Base-by-base conservation (phyloP, 208 protist species). In the Acanthamoeba triangularis region DNA sequence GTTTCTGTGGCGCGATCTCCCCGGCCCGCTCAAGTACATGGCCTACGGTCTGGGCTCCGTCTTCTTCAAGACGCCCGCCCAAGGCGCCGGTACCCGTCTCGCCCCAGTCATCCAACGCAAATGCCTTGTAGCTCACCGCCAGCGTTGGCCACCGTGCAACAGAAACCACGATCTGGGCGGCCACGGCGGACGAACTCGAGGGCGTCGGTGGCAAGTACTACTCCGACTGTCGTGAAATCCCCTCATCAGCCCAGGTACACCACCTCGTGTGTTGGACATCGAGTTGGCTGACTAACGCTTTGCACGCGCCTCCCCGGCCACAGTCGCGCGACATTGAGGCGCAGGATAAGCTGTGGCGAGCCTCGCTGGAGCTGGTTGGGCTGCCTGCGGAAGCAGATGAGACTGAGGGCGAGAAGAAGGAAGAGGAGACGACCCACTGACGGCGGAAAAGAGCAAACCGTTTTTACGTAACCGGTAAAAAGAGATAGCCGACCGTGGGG, bases 201-300 rank as follows among this genome's bases (percentile, higher is more conserved):
- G 74, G 74, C 44, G 74, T 84, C 14, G 74, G 74, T 8, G 74
- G 74, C 74, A 84, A 84, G 37, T 84, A 84, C 44, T 84, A 41
- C 33, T n/a, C 33, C 1, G 74, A n/a, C 74, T 84, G 74, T n/a
- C 74, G 74, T 18, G 74, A 84, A n/a, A 41, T 54, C 44, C 18
- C 35, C 3, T n/a, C 74, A 30, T 84, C 74, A 84, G 74, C 74
- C 37, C 69, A 78, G 33, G 69, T 78, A 44, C 37, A 0, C 25
- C 65, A 41, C 5, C 23, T 74, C 54, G 54, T 61, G 54, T 61
- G 54, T 25, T 54, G 49, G 49, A n/a, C 49, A 25, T 61, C 20
- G 54, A 28, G 59, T 65, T 7, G 25, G 59, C 25, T 30, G 59
- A 30, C 25, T 2, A 74, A 30, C 69, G 0, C 5, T 44, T 44